phyloP scores from a whole-genome alignment of 345 rosid genomes.

The Camelina hispida region DNA sequence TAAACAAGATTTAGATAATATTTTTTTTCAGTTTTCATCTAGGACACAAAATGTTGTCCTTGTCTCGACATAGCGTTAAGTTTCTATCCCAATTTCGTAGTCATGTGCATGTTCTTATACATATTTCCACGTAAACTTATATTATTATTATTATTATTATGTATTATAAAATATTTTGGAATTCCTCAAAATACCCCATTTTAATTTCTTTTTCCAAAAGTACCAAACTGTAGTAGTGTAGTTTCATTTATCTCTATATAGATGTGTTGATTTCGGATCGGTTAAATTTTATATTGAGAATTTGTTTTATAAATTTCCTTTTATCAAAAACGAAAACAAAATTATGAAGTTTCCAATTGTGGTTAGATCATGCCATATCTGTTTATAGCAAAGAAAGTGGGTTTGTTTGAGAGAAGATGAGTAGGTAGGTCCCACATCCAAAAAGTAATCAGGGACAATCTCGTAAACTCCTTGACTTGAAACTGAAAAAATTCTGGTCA shows the following conservation, averaged over 20 bases:
- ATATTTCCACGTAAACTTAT: too few relatives aligned
- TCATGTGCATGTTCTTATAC: neutral
- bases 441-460: neutral
- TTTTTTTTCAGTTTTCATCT: too few relatives aligned
- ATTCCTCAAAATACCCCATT: too few relatives aligned
- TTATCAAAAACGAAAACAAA: neutral
- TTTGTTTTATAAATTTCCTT: too few relatives aligned
- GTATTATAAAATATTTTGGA: too few relatives aligned
- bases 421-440: conserved; percentile 27
- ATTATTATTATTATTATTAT: too few relatives aligned
- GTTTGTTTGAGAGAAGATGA: conserved; percentile 1
- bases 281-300: neutral
- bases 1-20: too few relatives aligned
- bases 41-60: neutral
- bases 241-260: too few relatives aligned
- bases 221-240: too few relatives aligned
- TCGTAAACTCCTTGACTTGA: neutral
- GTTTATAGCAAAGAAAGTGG: conserved; percentile 34
- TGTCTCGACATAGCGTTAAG: neutral
- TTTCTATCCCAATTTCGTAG: neutral
- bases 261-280: too few relatives aligned
- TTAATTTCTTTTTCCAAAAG: too few relatives aligned
- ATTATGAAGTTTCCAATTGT: conserved; percentile 11
- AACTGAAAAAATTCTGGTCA: conserved; percentile 13
- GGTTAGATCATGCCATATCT: conserved; percentile 33